Evolutionary conservation across 2,329 filamentous ascomycete species (phyloP), one percentile per base, ranked within the genome.

Genomic region (Talaromyces sp.): DNA sequence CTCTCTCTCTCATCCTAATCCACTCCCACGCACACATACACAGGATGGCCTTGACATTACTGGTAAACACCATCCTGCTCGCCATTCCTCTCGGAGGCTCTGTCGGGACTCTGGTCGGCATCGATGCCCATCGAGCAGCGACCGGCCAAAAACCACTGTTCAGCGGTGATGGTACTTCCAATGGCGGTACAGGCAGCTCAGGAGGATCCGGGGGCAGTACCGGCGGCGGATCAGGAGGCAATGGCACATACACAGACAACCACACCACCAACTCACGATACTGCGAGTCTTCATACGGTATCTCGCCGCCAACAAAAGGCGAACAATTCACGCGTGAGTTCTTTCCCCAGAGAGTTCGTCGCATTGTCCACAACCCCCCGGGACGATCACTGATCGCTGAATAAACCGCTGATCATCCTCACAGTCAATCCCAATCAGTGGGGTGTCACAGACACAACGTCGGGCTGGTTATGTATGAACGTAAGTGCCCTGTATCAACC

Each of bases 351-450:
- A 19, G n/a, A 17, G 14, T 22, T 27, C 27, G 30, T 19, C 35
- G 13, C 14, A 27, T 27, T 40, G 9, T 14, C 40, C 37, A 19
- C 32, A 17, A 27, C 32, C 36, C 20, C 30, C 32, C 36, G 9
- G 20, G 40, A 32, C 36, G 46, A 49, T 49, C 46, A 27, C 35
- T 14, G 36, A 42, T 24, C 36, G 33, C 9, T n/a, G 3, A 32
- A 29, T 22, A 20, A 19, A 6, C n/a, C 22, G 27, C 13, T 33
- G 27, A 47, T 58, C 19, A 40, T 30, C 6, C 16, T 30, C 19
- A 22, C 52, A 82, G 80, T 82, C 50, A 82, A 83, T 61, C 80
- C 81, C 42, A 83, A 83, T 58, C 80, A 82, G 67, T 83, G 80
- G 80, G 79, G 78, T 50, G 74, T 77, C 63, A 58, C 70, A 19